Evolutionary conservation across 2,329 filamentous ascomycete genomes (phyloP).

Genomic region (Sarocladium brachiariae): DNA sequence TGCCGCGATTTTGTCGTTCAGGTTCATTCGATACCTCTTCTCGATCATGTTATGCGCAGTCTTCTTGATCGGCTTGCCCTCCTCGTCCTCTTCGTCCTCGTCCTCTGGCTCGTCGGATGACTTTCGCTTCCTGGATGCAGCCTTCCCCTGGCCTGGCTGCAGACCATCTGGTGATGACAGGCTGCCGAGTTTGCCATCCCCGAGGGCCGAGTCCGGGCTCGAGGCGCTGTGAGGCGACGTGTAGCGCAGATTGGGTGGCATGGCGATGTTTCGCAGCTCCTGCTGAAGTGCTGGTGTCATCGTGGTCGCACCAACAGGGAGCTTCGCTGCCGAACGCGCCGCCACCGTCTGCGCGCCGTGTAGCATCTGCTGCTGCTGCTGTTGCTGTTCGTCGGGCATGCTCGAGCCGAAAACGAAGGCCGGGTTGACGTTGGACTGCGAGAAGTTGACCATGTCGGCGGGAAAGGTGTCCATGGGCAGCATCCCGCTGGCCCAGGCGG

Average conservation of each 20-base stretch:
- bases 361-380: slow-evolving; percentile 21
- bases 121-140: slow-evolving; percentile 59
- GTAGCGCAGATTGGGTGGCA: slow-evolving; percentile 57
- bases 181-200: slow-evolving; percentile 36
- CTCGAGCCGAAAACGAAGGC: slow-evolving; percentile 27
- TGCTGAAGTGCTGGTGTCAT: slow-evolving; percentile 55
- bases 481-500: slow-evolving; percentile 13
- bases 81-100: slow-evolving; percentile 50
- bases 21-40: slow-evolving; percentile 90
- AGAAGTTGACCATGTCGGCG: slow-evolving; percentile 16
- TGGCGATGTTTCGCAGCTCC: slow-evolving; percentile 55
- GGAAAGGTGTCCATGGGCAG: slow-evolving; percentile 8
- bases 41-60: slow-evolving; percentile 98
- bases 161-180: slow-evolving; percentile 55
- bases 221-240: slow-evolving; percentile 50
- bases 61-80: slow-evolving; percentile 64
- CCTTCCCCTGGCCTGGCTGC: slow-evolving; percentile 23
- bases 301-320: slow-evolving; percentile 16
- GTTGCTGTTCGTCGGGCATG: slow-evolving; percentile 20
- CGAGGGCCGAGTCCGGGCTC: slow-evolving; percentile 49
- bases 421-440: slow-evolving; percentile 28
- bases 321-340: slow-evolving; percentile 13
- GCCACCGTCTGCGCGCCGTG: slow-evolving; percentile 21
- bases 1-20: slow-evolving; percentile 95
- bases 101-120: slow-evolving; percentile 49